phyloP scores from a whole-genome alignment of 208 protist genomes.

The Entamoeba invadens region DNA sequence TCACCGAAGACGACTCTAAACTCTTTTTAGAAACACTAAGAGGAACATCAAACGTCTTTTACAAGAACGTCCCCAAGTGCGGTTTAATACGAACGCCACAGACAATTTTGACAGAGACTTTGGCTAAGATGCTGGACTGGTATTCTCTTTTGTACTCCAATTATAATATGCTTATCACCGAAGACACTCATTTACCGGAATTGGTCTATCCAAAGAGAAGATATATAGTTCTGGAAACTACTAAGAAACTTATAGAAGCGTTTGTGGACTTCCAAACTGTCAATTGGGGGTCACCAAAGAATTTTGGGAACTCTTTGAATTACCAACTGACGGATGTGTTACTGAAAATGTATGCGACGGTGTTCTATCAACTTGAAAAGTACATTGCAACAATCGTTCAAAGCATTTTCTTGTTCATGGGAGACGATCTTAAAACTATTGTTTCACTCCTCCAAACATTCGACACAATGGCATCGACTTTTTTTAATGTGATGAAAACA shows the following conservation, averaged over 20 bases:
- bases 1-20: neutral
- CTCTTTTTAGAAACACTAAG: neutral
- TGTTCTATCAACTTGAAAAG: neutral
- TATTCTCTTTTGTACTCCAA: neutral
- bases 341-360: neutral
- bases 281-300: neutral
- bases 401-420: neutral
- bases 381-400: neutral
- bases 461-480: neutral
- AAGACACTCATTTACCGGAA: neutral
- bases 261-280: neutral
- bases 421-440: neutral
- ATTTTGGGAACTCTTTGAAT: neutral
- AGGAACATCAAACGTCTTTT: neutral
- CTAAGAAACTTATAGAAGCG: neutral
- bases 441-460: neutral
- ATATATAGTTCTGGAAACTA: neutral
- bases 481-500: neutral
- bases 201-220: neutral
- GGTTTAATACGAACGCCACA: neutral
- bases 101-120: neutral
- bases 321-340: neutral
- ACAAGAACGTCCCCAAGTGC: neutral
- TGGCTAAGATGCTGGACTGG: neutral
- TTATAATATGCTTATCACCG: neutral